These are phyloP conservation scores for Senecio squalidus DNA, from an alignment of 140 eudicot species.

Conservation along the genomic window DNA sequence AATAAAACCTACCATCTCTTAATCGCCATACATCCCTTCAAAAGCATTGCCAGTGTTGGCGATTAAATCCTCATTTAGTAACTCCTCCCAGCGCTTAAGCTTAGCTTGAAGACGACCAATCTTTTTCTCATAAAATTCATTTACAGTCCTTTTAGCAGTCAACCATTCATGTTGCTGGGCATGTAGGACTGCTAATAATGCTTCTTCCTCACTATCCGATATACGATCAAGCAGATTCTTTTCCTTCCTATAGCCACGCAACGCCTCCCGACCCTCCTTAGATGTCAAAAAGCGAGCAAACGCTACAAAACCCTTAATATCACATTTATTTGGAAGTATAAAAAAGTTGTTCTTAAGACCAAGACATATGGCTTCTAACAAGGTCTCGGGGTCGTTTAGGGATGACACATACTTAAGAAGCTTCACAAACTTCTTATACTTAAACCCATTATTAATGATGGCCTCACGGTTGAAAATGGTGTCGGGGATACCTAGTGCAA, in stretches of 20 bases:
- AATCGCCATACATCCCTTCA: too few relatives aligned
- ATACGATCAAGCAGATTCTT: not conserved
- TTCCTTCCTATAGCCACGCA: not conserved
- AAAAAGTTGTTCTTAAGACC: not conserved
- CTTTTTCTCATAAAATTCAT: not conserved
- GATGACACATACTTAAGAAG: not conserved
- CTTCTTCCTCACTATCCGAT: not conserved
- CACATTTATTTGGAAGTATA: not conserved
- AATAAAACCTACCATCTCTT: too few relatives aligned
- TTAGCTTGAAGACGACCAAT: not conserved
- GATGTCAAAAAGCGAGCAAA: not conserved
- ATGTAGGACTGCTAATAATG: not conserved
- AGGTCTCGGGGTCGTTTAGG: not conserved
- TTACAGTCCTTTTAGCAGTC: not conserved
- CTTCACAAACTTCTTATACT: not conserved
- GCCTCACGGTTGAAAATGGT: not conserved
- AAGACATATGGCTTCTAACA: not conserved
- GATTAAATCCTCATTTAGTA: not conserved
- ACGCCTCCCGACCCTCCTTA: not conserved
- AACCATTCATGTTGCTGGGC: not conserved
- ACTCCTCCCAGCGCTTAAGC: not conserved
- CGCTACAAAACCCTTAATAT: not conserved
- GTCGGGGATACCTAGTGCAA: not conserved
- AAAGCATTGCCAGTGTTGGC: too few relatives aligned
- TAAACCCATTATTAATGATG: not conserved